These are phyloP conservation scores for Jatropha podagrica DNA, from an alignment of 441 rosid species.

Conservation along the genomic window DNA sequence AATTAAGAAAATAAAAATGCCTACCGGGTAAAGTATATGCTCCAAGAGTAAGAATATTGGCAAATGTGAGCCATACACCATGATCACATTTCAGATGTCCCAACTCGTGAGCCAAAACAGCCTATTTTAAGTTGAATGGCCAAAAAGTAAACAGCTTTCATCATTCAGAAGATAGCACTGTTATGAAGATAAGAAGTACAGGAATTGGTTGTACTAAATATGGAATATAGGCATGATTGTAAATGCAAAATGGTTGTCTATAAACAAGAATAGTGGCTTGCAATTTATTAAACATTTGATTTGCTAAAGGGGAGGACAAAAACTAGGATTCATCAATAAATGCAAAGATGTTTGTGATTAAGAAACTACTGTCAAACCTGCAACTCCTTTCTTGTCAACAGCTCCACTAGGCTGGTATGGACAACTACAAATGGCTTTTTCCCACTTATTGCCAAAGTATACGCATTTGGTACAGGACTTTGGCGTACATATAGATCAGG, in stretches of 20 bases:
- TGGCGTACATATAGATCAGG: slow-evolving; percentile 94
- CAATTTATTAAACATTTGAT: background rate
- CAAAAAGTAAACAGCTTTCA: slow-evolving; percentile 25
- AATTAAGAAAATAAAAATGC: slow-evolving; percentile 17
- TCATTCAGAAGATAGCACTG: slow-evolving; percentile 11
- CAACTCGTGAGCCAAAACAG: slow-evolving; percentile 95
- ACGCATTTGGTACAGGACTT: slow-evolving; percentile 91
- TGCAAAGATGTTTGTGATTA: slow-evolving; percentile 17
- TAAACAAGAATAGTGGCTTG: background rate
- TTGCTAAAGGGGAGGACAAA: background rate
- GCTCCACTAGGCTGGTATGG: slow-evolving; percentile 92
- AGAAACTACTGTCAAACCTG: slow-evolving; percentile 54
- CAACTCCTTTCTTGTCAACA: slow-evolving; percentile 73
- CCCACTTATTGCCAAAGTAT: slow-evolving; percentile 84
- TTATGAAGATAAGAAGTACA: background rate
- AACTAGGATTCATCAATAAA: background rate
- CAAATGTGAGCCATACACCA: slow-evolving; percentile 97
- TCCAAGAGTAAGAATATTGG: slow-evolving; percentile 86
- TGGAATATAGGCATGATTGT: background rate
- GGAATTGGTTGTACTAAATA: background rate
- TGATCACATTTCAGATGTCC: slow-evolving; percentile 97
- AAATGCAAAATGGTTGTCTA: background rate
- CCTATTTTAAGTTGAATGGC: slow-evolving; percentile 44
- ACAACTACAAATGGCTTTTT: slow-evolving; percentile 90
- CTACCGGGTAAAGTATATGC: slow-evolving; percentile 87